Conservation (phyloP, 2,329 filamentous ascomycete genomes). For the Corynespora cassiicola region DNA sequence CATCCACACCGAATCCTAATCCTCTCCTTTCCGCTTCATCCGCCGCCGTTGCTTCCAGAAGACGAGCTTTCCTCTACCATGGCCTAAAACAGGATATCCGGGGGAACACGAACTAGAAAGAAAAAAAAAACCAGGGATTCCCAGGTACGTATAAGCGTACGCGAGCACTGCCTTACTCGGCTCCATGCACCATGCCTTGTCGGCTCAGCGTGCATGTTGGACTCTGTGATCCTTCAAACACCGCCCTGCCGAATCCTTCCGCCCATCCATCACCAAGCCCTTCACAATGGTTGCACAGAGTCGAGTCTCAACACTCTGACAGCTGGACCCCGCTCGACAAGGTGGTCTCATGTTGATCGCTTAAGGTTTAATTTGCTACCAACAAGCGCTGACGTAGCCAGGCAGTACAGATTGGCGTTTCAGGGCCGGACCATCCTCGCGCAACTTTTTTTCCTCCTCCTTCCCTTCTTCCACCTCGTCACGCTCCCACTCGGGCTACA, state of each 20-base stretch:
- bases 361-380: too few relatives aligned
- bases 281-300: too few relatives aligned
- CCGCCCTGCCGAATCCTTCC: background rate
- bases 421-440: too few relatives aligned
- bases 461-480: background rate
- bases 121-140: slow-evolving; percentile 20
- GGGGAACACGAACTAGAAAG: slow-evolving; percentile 13
- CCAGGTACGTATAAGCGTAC: slow-evolving; percentile 17
- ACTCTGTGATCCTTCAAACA: background rate
- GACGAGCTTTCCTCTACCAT: slow-evolving; percentile 7
- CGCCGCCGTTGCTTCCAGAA: slow-evolving; percentile 8
- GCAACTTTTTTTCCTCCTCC: background rate
- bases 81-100: slow-evolving; percentile 11
- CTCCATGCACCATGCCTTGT: background rate
- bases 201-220: background rate
- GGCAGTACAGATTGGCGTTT: too few relatives aligned
- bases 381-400: too few relatives aligned
- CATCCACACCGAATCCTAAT: slow-evolving; percentile 37
- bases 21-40: slow-evolving; percentile 3
- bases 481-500: slow-evolving; percentile 1
- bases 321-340: too few relatives aligned
- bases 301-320: too few relatives aligned
- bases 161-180: background rate
- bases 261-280: too few relatives aligned
- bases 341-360: too few relatives aligned